A percentile compares a stretch with the other conserved stretches of the same genome.
phyloP scores from a whole-genome alignment of 2,329 filamentous ascomycete species.

The Botryotinia calthae region DNA sequence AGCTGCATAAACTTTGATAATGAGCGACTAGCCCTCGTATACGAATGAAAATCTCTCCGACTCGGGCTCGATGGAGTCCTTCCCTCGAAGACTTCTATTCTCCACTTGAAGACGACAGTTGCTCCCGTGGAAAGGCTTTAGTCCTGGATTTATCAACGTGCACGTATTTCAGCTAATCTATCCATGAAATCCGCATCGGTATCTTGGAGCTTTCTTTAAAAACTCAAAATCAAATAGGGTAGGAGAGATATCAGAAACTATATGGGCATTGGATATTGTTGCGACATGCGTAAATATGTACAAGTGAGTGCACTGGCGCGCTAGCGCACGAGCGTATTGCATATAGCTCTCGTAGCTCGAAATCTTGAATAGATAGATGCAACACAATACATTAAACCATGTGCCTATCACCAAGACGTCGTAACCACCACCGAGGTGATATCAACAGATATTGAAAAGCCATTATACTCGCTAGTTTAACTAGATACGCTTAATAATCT shows the following conservation, averaged over 20 bases:
- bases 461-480: neutral
- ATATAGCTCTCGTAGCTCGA: too few relatives aligned
- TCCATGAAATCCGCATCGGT: neutral
- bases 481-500: neutral
- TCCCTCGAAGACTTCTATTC: neutral
- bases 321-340: too few relatives aligned
- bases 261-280: too few relatives aligned
- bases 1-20: neutral
- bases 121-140: neutral
- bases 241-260: neutral
- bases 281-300: too few relatives aligned
- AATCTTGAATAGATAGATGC: too few relatives aligned
- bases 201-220: neutral
- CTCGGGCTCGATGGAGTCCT: rapidly evolving
- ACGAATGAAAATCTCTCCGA: neutral
- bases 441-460: neutral
- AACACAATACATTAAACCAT: too few relatives aligned
- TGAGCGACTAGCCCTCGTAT: neutral
- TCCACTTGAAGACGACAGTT: neutral
- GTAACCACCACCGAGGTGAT: too few relatives aligned
- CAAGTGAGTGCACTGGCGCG: too few relatives aligned
- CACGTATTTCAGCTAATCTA: neutral
- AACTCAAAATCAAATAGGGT: neutral
- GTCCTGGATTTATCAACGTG: neutral
- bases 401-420: too few relatives aligned